These are phyloP conservation scores for Syzygium grande DNA, from an alignment of 345 rosid genomes.

Conservation along the genomic window DNA sequence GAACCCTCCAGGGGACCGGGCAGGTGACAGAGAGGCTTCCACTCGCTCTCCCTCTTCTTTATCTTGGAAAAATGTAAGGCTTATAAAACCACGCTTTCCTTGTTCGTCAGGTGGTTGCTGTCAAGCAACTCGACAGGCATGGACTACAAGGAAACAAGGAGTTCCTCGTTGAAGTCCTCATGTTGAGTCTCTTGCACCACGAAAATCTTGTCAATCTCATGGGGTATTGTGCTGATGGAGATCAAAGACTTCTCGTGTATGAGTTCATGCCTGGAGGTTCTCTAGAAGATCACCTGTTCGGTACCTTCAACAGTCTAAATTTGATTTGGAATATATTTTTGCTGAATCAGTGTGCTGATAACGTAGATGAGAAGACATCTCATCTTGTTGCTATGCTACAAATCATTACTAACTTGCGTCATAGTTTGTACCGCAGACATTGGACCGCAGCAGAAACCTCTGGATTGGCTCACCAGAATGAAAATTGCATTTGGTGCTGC, in stretches of 20 bases:
- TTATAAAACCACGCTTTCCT: not conserved
- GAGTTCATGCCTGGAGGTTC: conserved; percentile 17
- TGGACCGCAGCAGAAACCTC: not conserved
- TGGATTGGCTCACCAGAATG: conserved; percentile 17
- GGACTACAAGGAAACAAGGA: conserved; percentile 24
- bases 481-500: conserved; percentile 21
- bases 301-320: not conserved
- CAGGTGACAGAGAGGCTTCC: conserved; percentile 8
- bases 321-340: not conserved
- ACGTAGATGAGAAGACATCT: not conserved
- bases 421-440: not conserved
- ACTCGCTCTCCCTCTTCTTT: not conserved
- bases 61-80: not conserved
- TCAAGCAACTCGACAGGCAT: conserved; percentile 21
- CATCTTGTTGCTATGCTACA: not conserved
- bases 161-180: conserved; percentile 17
- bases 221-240: conserved; percentile 26
- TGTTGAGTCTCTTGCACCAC: conserved; percentile 16
- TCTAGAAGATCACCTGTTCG: conserved; percentile 12
- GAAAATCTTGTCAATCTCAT: conserved; percentile 18
- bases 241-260: conserved; percentile 18
- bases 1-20: conserved; percentile 13
- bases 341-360: not conserved
- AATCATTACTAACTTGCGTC: not conserved
- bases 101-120: conserved; percentile 18